phyloP scores from a whole-genome alignment of 73 alveolate species.

The Urostyla sp. region DNA sequence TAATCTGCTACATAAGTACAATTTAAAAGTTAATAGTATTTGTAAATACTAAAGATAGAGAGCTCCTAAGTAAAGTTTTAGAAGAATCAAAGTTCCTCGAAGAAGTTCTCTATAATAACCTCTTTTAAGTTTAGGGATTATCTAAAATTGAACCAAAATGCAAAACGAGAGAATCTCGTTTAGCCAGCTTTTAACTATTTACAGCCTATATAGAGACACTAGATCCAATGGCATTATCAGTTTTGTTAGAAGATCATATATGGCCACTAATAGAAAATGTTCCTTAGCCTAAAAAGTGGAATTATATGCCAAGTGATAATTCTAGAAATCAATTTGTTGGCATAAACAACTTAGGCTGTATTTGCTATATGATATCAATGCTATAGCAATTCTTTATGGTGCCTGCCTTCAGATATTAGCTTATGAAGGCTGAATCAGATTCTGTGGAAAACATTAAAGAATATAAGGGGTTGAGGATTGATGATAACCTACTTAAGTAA shows the following conservation, averaged over 20 bases:
- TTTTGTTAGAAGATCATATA: conserved; percentile 51
- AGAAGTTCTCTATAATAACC: conserved; percentile 59
- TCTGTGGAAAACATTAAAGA: conserved; percentile 63
- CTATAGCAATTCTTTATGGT: conserved; percentile 96
- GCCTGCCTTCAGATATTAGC: conserved; percentile 93
- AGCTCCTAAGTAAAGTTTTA: not conserved
- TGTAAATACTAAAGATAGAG: not conserved
- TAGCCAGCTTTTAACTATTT: conserved; percentile 53
- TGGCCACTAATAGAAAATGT: conserved; percentile 59
- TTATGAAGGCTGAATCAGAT: conserved; percentile 87
- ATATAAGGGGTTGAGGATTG: conserved; percentile 71
- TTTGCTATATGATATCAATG: conserved; percentile 98
- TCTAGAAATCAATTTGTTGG: conserved; percentile 78
- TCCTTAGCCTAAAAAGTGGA: conserved; percentile 77
- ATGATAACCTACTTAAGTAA: conserved; percentile 96
- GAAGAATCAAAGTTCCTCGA: conserved; percentile 31
- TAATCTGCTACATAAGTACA: conserved; percentile 34
- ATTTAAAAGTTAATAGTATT: conserved; percentile 20
- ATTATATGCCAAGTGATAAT: conserved; percentile 85
- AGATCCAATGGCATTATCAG: conserved; percentile 59
- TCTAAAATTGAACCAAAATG: not conserved
- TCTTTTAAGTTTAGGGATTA: conserved; percentile 47
- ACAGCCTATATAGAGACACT: conserved; percentile 27
- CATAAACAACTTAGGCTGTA: conserved; percentile 88
- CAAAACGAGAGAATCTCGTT: conserved; percentile 53